These are phyloP conservation scores for Collybia nuda DNA, from an alignment of 768 basidiomycete species.

Conservation along the genomic window DNA sequence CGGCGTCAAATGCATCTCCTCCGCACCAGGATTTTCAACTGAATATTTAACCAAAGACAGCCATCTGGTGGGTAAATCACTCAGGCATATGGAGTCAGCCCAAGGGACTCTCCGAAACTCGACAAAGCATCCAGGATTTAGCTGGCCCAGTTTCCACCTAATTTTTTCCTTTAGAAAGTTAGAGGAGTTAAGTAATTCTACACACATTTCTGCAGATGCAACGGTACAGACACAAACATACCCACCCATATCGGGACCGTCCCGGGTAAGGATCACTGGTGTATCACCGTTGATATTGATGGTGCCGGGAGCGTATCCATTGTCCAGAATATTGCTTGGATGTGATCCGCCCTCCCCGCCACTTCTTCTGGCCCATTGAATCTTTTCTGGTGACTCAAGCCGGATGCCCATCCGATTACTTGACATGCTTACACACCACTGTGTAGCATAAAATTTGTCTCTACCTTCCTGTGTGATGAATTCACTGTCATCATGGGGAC, in stretches of 20 bases:
- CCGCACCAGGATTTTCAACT: not conserved
- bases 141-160: slow-evolving; percentile 71
- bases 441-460: slow-evolving; percentile 46
- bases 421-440: slow-evolving; percentile 53
- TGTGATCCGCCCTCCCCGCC: slow-evolving; percentile 72
- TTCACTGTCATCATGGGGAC: slow-evolving; percentile 61
- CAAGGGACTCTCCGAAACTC: slow-evolving; percentile 51
- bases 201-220: slow-evolving; percentile 49
- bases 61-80: slow-evolving; percentile 22
- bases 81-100: slow-evolving; percentile 16
- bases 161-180: too few species aligned
- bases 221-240: slow-evolving; percentile 59
- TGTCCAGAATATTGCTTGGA: slow-evolving; percentile 66
- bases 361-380: slow-evolving; percentile 52
- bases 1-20: not conserved
- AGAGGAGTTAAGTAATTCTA: slow-evolving; percentile 1
- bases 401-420: slow-evolving; percentile 68
- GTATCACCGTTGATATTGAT: slow-evolving; percentile 71
- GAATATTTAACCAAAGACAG: slow-evolving; percentile 18
- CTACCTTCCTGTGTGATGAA: slow-evolving; percentile 53
- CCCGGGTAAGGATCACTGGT: slow-evolving; percentile 61
- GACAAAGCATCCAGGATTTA: slow-evolving; percentile 55
- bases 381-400: slow-evolving; percentile 40
- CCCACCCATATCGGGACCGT: slow-evolving; percentile 65
- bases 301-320: slow-evolving; percentile 53